These are phyloP conservation scores for Curvularia sp. DNA, from an alignment of 2,329 filamentous ascomycete species.

Conservation along the genomic window DNA sequence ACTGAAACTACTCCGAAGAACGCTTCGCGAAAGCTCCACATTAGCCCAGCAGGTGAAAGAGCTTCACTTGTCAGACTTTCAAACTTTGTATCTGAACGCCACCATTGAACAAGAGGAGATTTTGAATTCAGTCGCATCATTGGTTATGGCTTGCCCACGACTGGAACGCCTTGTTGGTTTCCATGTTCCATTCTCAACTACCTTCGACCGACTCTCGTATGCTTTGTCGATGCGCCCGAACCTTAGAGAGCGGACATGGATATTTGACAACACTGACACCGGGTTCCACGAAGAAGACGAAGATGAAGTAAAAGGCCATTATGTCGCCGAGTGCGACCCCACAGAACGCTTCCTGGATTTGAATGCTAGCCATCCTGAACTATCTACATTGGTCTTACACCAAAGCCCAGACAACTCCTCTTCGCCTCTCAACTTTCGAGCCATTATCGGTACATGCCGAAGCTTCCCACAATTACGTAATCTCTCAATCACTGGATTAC, in stretches of 20 bases:
- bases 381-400: conserved; percentile 62
- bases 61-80: conserved; percentile 60
- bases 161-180: conserved; percentile 63
- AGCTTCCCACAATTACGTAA: conserved; percentile 61
- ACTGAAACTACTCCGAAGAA: conserved; percentile 62
- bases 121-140: conserved; percentile 60
- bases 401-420: conserved; percentile 39
- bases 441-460: conserved; percentile 61
- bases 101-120: conserved; percentile 58
- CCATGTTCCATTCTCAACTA: conserved; percentile 59
- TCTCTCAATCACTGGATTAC: conserved; percentile 62
- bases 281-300: conserved; percentile 39
- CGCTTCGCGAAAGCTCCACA: conserved; percentile 59
- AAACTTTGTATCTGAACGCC: conserved; percentile 48
- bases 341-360: conserved; percentile 62
- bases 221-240: conserved; percentile 62
- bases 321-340: conserved; percentile 55
- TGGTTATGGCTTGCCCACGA: conserved; percentile 66
- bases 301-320: conserved; percentile 37
- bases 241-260: conserved; percentile 64
- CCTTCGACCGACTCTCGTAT: conserved; percentile 62
- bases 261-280: conserved; percentile 49
- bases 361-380: conserved; percentile 58
- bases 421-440: conserved; percentile 60
- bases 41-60: conserved; percentile 62